Base-by-base conservation (phyloP, 2,329 filamentous ascomycete species). In the Phoma sp. region DNA sequence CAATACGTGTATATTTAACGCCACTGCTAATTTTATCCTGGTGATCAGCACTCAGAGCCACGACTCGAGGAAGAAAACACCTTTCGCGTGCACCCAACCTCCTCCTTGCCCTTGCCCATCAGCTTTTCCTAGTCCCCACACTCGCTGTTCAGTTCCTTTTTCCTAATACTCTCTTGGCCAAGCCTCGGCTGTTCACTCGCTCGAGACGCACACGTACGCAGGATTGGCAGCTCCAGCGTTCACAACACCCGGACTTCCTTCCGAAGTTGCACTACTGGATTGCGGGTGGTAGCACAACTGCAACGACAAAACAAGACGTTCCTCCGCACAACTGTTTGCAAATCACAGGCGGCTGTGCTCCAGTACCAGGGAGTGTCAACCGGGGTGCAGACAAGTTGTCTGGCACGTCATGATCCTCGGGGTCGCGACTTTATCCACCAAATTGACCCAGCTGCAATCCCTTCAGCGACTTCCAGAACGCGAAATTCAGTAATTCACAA, bases 41-140 rank as follows among this genome's bases (percentile, higher is more conserved):
- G 53, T 66, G 67, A 71, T 68, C 65, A 68, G 61, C 67, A 55
- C 47, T 30, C 53, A 50, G 53, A 57, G 34, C 39, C 38, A 39
- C 34, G 51, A 54, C 56, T 51, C 58, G 61, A 36, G 32, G 50
- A 62, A 61, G 55, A 60, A 63, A 66, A 67, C 23, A 47, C 46
- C 55, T 56, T 48, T 39, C 55, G 55, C 36, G 52, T 60, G 56
- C 63, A 59, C 57, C 54, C 58, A 46, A 39, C 52, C 55, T 49
- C 47, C 42, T 52, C 60, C 51, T 61, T 48, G 52, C 42, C 20
- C 42, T 53, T 62, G 53, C 45, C 48, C 40, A 42, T 58, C 56
- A n/a, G 36, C 39, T 21, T 29, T 50, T 38, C 52, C 43, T 47
- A 52, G 28, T 52, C 53, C 50, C 47, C 26, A 71, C 68, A 50